These are phyloP conservation scores for Fusarium fujikuroi DNA, from an alignment of 2,329 filamentous ascomycete species.

Conservation along the genomic window DNA sequence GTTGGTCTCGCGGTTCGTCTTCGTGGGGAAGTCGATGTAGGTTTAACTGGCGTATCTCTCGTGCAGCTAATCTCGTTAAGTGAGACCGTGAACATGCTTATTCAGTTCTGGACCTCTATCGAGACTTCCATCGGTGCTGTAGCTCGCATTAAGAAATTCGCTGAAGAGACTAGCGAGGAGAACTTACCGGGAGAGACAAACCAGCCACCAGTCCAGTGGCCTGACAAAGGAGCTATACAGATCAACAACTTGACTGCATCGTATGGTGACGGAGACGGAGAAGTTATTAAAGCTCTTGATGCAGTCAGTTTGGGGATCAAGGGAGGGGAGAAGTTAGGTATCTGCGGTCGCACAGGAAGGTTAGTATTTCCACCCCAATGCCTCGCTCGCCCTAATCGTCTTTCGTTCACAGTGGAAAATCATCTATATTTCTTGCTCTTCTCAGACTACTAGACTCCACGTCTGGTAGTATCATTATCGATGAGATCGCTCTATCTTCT, in stretches of 20 bases:
- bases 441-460: constrained; percentile 60
- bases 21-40: constrained; percentile 42
- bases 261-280: constrained; percentile 31
- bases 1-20: constrained; percentile 58
- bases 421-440: constrained; percentile 58
- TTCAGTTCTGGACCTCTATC: constrained; percentile 52
- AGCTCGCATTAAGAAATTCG: constrained; percentile 49
- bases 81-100: constrained; percentile 50
- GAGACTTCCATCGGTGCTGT: constrained; percentile 53
- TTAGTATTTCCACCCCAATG: constrained; percentile 3
- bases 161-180: constrained; percentile 44
- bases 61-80: constrained; percentile 49
- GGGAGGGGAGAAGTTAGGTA: constrained; percentile 59
- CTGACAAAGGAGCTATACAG: constrained; percentile 44
- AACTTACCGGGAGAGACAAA: constrained; percentile 33
- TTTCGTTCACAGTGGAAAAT: constrained; percentile 57
- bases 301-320: constrained; percentile 38
- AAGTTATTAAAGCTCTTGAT: constrained; percentile 33
- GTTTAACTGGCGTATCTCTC: constrained; percentile 49
- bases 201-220: constrained; percentile 45
- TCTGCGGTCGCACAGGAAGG: constrained; percentile 62
- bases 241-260: constrained; percentile 44
- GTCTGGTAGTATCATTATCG: constrained; percentile 54
- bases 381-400: background rate
- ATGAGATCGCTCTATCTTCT: constrained; percentile 54